These are phyloP conservation scores for Cryphonectria naterciae DNA, from an alignment of 2,329 filamentous ascomycete genomes.

Conservation along the genomic window DNA sequence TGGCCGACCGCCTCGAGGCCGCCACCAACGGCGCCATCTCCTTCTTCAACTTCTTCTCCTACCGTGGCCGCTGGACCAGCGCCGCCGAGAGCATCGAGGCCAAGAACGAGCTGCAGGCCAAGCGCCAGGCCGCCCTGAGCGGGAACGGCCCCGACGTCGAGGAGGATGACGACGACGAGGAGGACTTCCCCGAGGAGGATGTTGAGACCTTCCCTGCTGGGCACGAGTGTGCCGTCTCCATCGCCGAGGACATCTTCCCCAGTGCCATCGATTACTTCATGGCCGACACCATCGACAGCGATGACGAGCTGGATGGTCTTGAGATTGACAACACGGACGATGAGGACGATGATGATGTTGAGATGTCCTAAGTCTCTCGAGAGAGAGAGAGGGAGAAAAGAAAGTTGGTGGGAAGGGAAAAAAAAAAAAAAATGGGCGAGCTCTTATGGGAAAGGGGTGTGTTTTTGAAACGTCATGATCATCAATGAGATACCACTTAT, in stretches of 20 bases:
- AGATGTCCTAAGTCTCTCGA: constrained; percentile 24
- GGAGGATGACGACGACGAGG: constrained; percentile 42
- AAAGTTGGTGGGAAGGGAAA: not conserved
- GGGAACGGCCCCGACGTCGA: constrained; percentile 39
- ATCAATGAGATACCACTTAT: constrained; percentile 21
- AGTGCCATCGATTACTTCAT: constrained; percentile 31
- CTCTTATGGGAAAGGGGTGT: not conserved
- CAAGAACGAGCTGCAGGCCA: constrained; percentile 41
- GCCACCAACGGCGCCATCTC: constrained; percentile 45
- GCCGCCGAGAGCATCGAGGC: constrained; percentile 64
- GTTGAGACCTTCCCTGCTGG: constrained; percentile 33
- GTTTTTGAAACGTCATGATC: constrained; percentile 16
- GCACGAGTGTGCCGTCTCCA: constrained; percentile 29
- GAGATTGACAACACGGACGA: constrained; percentile 29
- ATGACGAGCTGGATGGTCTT: constrained; percentile 28
- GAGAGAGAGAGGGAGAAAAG: not conserved
- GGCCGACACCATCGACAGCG: constrained; percentile 30
- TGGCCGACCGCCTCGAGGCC: constrained; percentile 56
- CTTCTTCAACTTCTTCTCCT: constrained; percentile 76
- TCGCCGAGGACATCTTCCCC: constrained; percentile 31
- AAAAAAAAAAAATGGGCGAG: not conserved
- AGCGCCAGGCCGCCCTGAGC: constrained; percentile 35
- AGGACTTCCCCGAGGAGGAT: constrained; percentile 39
- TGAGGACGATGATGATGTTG: constrained; percentile 29
- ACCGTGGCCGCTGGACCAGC: constrained; percentile 61